A percentile compares a stretch with the other conserved stretches of the same genome.
phyloP scores from a whole-genome alignment of 1,284 basidiomycete species.

The Coriolopsis trogii region DNA sequence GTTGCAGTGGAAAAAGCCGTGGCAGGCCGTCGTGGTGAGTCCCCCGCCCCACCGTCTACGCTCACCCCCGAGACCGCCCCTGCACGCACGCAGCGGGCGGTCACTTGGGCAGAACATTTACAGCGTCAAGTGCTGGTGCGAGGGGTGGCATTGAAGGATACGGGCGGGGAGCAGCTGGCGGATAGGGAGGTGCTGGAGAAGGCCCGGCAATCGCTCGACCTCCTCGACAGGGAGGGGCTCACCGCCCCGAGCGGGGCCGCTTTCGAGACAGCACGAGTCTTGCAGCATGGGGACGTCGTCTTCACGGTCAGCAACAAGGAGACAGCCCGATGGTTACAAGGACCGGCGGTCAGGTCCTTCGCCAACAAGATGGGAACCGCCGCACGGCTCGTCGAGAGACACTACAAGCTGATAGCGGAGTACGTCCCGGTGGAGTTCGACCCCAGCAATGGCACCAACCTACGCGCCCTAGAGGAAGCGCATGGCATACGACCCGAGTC shows the following conservation, averaged over 20 bases:
- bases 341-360: background rate
- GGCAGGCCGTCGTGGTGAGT: background rate
- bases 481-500: background rate
- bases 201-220: background rate
- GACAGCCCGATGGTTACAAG: constrained; percentile 1
- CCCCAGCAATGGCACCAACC: background rate
- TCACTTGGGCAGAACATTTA: background rate
- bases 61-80: constrained; percentile 7
- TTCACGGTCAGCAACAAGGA: background rate
- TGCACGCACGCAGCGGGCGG: background rate
- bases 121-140: constrained; percentile 6
- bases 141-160: background rate
- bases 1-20: background rate
- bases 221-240: background rate
- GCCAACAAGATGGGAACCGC: constrained; percentile 2
- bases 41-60: background rate
- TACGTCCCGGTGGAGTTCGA: background rate
- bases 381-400: background rate
- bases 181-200: background rate
- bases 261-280: background rate
- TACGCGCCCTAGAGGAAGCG: background rate
- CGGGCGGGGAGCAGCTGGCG: background rate
- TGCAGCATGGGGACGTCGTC: background rate
- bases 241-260: background rate
- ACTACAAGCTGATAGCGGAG: background rate